Evolutionary conservation across 192 early-diverging fungal species (phyloP).

Genomic region (Rhizophagus clarus): DNA sequence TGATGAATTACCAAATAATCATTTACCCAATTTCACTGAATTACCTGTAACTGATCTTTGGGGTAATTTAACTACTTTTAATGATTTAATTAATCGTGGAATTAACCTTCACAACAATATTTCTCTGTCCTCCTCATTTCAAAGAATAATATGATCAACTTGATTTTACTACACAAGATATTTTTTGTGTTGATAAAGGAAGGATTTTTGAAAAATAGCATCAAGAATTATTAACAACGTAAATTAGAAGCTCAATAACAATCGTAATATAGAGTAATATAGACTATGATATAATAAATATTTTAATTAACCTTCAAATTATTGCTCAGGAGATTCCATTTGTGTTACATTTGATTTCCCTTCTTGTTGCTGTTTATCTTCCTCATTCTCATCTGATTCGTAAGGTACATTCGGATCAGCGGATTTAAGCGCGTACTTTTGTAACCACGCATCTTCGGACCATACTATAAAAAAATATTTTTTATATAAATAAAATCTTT

Average conservation of each 20-base stretch:
- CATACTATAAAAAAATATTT: conserved; percentile 38
- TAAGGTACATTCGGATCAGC: conserved; percentile 18
- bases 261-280: too few species aligned
- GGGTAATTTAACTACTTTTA: conserved; percentile 51
- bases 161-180: background rate
- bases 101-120: conserved; percentile 36
- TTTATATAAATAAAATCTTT: background rate
- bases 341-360: background rate
- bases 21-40: conserved; percentile 45
- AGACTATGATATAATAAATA: too few species aligned
- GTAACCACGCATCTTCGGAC: conserved; percentile 49
- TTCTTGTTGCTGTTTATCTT: background rate
- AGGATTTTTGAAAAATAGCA: background rate
- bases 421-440: conserved; percentile 40
- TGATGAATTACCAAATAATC: conserved; percentile 51
- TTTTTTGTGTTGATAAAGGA: conserved; percentile 1
- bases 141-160: background rate
- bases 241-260: too few species aligned
- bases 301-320: background rate
- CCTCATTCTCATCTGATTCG: conserved; percentile 29
- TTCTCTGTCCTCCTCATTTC: conserved; percentile 2
- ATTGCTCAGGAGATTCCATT: background rate
- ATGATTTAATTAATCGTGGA: conserved; percentile 45
- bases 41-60: conserved; percentile 59
- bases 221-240: too few species aligned